Base-by-base conservation (phyloP, 78 protist genomes). In the Dictyostelium purpureum region DNA sequence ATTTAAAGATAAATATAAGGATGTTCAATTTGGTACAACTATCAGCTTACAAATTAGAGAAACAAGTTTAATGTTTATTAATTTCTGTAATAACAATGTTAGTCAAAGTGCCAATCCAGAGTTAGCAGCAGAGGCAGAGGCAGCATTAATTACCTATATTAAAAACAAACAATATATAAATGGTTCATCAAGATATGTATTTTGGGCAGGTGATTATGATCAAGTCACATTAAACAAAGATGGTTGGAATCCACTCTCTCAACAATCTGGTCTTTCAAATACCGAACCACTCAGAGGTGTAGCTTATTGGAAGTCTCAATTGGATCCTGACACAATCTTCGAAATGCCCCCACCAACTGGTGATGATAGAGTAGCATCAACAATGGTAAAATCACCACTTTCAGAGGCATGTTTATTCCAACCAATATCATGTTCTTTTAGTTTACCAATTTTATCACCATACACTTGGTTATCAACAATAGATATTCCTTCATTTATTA, bases 141-240 rank as follows among this genome's bases (percentile, higher is more conserved):
- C 76, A 5, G 12, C 65, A 7, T 57, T 28, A 35, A 42, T 85
- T 12, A 47, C 79, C 2, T 61, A 49, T 14, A 70, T 85, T 11
- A 85, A 85, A 47, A 85, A 61, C 54, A 85, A 47, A 61, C 92
- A 85, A 35, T 73, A 85, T 35, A 24, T 85, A 0, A 85, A 85
- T 57, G 92, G 92, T 40, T 73, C 82, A 5, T 6, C 33, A 43
- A 37, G 92, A 28, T 85, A 85, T 74, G 45, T 54, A 18, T 85
- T 73, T 57, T 85, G 92, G 92, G 19, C 57, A 24, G 92, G 92
- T 73, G 92, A 85, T 35, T 59, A 38, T 10, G 92, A 85, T 35
- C 6, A 21, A 14, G 12, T 18, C 10, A 47, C 92, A 45, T 37
- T 85, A 2, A 31, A 11, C 19, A 85, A 65, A 42, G 35, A 56